Percentiles rank a stretch among this genome's conserved stretches.
phyloP scores from a whole-genome alignment of 1,284 basidiomycete species.

The Mycosarcoma mackinlayi region DNA sequence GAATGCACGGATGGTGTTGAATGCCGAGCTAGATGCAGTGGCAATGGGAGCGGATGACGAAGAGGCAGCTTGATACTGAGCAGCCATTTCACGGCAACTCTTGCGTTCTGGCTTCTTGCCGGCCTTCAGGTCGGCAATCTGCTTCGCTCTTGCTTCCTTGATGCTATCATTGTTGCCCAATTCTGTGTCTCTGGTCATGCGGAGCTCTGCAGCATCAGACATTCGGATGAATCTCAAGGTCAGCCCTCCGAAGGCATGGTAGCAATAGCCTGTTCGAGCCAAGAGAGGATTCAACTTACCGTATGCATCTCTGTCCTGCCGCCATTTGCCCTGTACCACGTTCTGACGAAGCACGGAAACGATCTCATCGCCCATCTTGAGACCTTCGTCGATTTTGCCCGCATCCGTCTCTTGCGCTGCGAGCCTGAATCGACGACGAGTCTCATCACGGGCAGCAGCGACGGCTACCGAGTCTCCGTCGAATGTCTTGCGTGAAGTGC shows the following conservation, averaged over 20 bases:
- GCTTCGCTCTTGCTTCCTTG: slow-evolving; percentile 52
- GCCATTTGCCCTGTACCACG: slow-evolving; percentile 64
- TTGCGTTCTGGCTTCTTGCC: slow-evolving; percentile 52
- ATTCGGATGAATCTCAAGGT: no score
- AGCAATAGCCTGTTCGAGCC: no score
- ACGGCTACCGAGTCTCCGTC: slow-evolving; percentile 49
- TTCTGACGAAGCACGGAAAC: slow-evolving; percentile 59
- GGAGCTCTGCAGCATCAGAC: slow-evolving; percentile 38
- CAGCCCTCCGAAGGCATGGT: no score
- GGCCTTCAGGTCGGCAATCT: slow-evolving; percentile 56
- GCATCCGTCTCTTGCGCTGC: slow-evolving; percentile 52
- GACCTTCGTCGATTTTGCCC: slow-evolving; percentile 54
- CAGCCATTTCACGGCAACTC: slow-evolving; percentile 48
- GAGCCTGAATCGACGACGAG: slow-evolving; percentile 49
- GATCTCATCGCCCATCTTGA: slow-evolving; percentile 63
- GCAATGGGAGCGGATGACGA: slow-evolving; percentile 33
- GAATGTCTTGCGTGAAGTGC: slow-evolving; percentile 61
- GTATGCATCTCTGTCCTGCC: slow-evolving; percentile 45
- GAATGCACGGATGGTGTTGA: slow-evolving; percentile 34
- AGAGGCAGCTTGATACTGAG: slow-evolving; percentile 24
- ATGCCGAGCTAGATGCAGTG: slow-evolving; percentile 31
- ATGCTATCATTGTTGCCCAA: slow-evolving; percentile 65
- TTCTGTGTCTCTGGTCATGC: slow-evolving; percentile 65
- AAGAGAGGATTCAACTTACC: slow-evolving; percentile 25
- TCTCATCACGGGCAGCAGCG: slow-evolving; percentile 51